Base-by-base conservation (phyloP, 495 filamentous ascomycete species). In the Massariosphaeria phaeospora region DNA sequence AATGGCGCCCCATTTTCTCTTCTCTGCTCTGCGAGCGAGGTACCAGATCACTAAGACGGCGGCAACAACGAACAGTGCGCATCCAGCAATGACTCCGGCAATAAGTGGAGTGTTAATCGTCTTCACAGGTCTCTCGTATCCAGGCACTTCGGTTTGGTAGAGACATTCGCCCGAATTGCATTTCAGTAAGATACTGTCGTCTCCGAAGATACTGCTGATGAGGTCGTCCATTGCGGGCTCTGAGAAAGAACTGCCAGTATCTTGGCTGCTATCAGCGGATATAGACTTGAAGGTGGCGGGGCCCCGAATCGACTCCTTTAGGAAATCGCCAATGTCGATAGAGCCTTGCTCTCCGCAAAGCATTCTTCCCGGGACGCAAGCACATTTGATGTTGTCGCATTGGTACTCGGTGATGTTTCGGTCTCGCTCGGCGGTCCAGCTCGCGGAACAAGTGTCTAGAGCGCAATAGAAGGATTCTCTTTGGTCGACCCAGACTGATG, bases 51-150 rank as follows among this genome's bases (percentile, higher is more conserved):
- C 62, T 25, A 97, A 69, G 46, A 96, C 87, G 34, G 88, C 82
- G 6, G 80, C 84, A 20, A 96, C 89, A 6, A 97, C 76, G 64
- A 98, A 96, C 0, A 98, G 73, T 2, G 84, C 82, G 68, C 80
- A 86, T 21, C 83, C 89, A 8, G 91, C 91, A 66, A 98, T 97
- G 44, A 94, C 88, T 29, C 88, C 84, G 17, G 93, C 93, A 63
- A 98, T 97, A 39, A 98, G 75, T 10, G 94, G 93, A 0, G 91
- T 98, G 67, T 98, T 98, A 73, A 98, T 97, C 64, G 85, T 83
- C 71, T 96, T 96, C 44, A 97, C 75, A 3, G 91, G 86, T 34
- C 89, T 80, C 48, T 85, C 72, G 66, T 93, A 97, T 24, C 93
- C 94, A 10, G 93, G 93, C 17, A 96, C 84, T 53, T 96, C 88